These are phyloP conservation scores for Coniella lustricola DNA, from an alignment of 2,329 filamentous ascomycete species.

Conservation along the genomic window DNA sequence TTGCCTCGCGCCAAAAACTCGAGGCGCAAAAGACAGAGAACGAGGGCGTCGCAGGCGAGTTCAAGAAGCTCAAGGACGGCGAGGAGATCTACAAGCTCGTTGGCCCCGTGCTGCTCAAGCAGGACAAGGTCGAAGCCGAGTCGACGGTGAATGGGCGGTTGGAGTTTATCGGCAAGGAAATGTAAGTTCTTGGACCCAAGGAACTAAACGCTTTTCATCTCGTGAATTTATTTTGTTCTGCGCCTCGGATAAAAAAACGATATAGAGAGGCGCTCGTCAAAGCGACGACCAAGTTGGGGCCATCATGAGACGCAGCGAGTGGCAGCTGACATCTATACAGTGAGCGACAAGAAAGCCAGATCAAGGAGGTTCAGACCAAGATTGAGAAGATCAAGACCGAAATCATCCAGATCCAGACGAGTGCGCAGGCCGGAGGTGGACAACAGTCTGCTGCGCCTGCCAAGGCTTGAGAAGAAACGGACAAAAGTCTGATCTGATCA, in stretches of 20 bases:
- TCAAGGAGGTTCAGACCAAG: slow-evolving; percentile 49
- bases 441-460: slow-evolving; percentile 19
- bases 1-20: slow-evolving; percentile 80
- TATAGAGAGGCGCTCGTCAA: too few relatives aligned
- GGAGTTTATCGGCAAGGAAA: slow-evolving; percentile 89
- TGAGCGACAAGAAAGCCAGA: slow-evolving; percentile 38
- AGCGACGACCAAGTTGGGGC: too few relatives aligned
- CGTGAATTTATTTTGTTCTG: too few relatives aligned
- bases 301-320: too few relatives aligned
- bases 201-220: too few relatives aligned
- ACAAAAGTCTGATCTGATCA: too few relatives aligned
- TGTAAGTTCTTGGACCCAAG: slow-evolving; percentile 51
- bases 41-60: slow-evolving; percentile 82
- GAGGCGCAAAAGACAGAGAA: slow-evolving; percentile 96
- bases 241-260: too few relatives aligned
- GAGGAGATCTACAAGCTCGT: slow-evolving; percentile 95
- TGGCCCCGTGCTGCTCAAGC: slow-evolving; percentile 87
- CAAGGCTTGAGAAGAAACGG: slow-evolving; percentile 26
- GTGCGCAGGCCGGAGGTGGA: slow-evolving; percentile 27
- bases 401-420: slow-evolving; percentile 50
- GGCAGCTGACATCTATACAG: slow-evolving; percentile 23
- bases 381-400: slow-evolving; percentile 53
- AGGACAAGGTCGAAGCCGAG: slow-evolving; percentile 84
- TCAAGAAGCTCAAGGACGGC: slow-evolving; percentile 67
- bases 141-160: slow-evolving; percentile 85